Percentiles rank a stretch among this genome's conserved stretches.
phyloP scores from a whole-genome alignment of 2,329 filamentous ascomycete species.

The Whalleya microplaca region DNA sequence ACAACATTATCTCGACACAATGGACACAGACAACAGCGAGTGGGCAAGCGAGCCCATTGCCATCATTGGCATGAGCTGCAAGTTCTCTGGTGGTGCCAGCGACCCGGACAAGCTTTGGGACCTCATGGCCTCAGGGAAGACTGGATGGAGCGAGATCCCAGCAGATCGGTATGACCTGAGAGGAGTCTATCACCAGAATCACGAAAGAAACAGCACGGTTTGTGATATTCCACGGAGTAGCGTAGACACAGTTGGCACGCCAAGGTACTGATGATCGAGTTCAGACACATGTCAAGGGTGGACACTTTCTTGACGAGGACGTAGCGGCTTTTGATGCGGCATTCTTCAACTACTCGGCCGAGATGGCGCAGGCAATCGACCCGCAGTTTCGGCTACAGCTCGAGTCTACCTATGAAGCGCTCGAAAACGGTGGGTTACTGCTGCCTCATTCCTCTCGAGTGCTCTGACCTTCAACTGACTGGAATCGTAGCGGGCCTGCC shows the following conservation, averaged over 20 bases:
- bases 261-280: no score
- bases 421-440: constrained; percentile 36
- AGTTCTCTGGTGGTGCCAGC: constrained; percentile 31
- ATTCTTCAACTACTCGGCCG: constrained; percentile 41
- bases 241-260: no score
- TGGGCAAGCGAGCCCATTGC: constrained; percentile 30
- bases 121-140: constrained; percentile 24
- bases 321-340: constrained; percentile 39
- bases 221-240: no score
- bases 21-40: constrained; percentile 3
- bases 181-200: constrained; percentile 19
- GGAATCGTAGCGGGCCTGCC: constrained; percentile 37
- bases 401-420: constrained; percentile 36
- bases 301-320: constrained; percentile 39
- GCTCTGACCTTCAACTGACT: not conserved
- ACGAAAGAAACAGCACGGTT: constrained; percentile 28
- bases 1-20: no score
- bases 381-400: constrained; percentile 39
- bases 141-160: constrained; percentile 30
- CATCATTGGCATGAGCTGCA: constrained; percentile 36
- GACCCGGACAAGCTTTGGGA: constrained; percentile 31
- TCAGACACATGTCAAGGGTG: constrained; percentile 21
- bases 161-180: constrained; percentile 24
- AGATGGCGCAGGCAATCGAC: constrained; percentile 39
- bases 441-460: not conserved